Evolutionary conservation across 495 filamentous ascomycete species (phyloP), one percentile per base, ranked within the genome.

Genomic region (Corynascus novoguineensis): DNA sequence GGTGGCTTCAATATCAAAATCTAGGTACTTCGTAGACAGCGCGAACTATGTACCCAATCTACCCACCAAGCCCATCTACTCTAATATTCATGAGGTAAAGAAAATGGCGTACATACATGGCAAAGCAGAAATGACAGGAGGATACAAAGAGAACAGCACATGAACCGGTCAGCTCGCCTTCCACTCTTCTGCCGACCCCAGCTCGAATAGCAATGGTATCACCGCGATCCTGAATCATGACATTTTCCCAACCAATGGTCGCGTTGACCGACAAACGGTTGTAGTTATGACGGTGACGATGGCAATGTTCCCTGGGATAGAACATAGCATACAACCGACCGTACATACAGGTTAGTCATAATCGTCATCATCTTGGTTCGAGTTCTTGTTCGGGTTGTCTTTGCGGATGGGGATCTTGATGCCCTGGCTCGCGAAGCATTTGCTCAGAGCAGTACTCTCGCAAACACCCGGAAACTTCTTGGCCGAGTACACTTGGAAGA

Each of bases 391-490:
- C 15, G 82, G 76, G 3, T 86, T 86, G 61, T 95, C 91, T 72
- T 96, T 96, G 9, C 91, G 77, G 41, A 96, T 96, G 0, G 91
- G 91, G 17, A 96, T 95, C 72, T 96, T 96, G 71, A 95, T 92
- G n/a, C 93, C 93, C 63, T 98, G 93, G 9, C 83, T 79, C 11
- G 93, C 93, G 72, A 98, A 98, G 63, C 83, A 87, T 68, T 95
- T 96, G 78, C 91, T 96, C 19, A 98, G 73, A n/a, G 81, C 71
- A 2, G 93, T 98, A 68, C 87, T 92, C 68, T 97, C 92, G 60
- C 95, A 95, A 1, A 98, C 93, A 56, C 93, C 93, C 0, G 93
- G 92, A 78, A 98, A 98, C 61, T 96, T 96, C 80, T 98, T 98
- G 32, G 93, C 93, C 5, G 86, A 91, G 70, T 85, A 97, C 42